phyloP scores from a whole-genome alignment of 2,329 filamentous ascomycete species.

The Stachybotrys elegans region DNA sequence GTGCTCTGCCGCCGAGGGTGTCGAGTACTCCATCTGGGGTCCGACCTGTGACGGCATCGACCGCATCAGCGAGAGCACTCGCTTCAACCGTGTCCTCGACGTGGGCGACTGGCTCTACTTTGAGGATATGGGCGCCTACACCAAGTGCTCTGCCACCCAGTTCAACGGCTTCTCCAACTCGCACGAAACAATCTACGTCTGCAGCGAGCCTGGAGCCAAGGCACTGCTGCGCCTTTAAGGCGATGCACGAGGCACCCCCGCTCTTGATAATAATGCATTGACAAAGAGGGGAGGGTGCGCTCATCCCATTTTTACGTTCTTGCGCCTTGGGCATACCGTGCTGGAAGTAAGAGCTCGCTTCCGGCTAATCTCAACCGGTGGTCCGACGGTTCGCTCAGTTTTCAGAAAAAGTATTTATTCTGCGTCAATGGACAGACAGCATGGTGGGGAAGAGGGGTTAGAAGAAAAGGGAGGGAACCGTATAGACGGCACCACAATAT shows the following conservation, averaged over 20 bases:
- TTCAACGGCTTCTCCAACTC: conserved; percentile 96
- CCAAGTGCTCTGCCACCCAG: conserved; percentile 92
- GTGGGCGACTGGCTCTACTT: conserved; percentile 99
- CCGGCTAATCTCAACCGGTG: too few species aligned
- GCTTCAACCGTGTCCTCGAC: conserved; percentile 71
- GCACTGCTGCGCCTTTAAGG: conserved; percentile 53
- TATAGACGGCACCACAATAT: too few species aligned
- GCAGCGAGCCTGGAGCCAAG: conserved; percentile 81
- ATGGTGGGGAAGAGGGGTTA: too few species aligned
- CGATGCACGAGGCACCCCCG: too few species aligned
- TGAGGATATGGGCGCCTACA: conserved; percentile 98
- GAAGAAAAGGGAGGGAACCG: too few species aligned
- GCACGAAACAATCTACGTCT: conserved; percentile 92
- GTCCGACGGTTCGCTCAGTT: too few species aligned
- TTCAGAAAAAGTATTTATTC: too few species aligned
- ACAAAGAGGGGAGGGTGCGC: not conserved
- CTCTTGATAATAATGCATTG: not conserved
- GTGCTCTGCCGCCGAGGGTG: conserved; percentile 41
- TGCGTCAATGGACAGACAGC: too few species aligned
- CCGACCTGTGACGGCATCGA: conserved; percentile 98
- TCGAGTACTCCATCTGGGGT: conserved; percentile 95
- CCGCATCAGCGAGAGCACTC: conserved; percentile 78
- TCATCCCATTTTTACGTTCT: not conserved
- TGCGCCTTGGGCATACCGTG: too few species aligned
- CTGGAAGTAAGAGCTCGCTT: too few species aligned